Conservation (phyloP, 2,329 filamentous ascomycete species). For the Exophiala phaeomuriformis region DNA sequence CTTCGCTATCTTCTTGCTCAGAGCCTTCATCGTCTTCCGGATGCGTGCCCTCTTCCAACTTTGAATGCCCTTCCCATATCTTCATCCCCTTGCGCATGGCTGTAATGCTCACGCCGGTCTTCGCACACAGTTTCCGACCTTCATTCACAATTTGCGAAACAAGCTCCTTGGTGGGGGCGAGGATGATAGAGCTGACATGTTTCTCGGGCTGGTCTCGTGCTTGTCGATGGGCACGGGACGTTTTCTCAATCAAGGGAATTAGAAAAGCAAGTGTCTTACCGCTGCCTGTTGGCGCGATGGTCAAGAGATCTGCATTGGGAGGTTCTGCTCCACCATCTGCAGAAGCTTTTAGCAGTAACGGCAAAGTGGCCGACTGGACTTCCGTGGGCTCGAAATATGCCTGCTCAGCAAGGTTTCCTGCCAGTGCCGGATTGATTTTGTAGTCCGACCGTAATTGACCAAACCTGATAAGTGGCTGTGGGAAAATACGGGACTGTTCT, state of each 20-base stretch:
- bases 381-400: conserved; percentile 85
- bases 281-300: conserved; percentile 88
- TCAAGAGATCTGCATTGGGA: conserved; percentile 58
- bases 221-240: conserved; percentile 48
- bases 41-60: conserved; percentile 35
- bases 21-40: conserved; percentile 32
- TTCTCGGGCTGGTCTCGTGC: conserved; percentile 43
- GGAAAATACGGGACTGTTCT: conserved; percentile 55
- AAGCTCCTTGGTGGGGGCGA: conserved; percentile 75
- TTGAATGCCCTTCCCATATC: conserved; percentile 36
- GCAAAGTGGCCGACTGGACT: conserved; percentile 81
- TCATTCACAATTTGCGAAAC: conserved; percentile 76
- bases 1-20: conserved; percentile 26
- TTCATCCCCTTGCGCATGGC: conserved; percentile 81
- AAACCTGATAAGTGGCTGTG: conserved; percentile 74
- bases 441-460: conserved; percentile 62
- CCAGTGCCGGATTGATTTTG: conserved; percentile 64
- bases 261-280: conserved; percentile 93
- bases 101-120: conserved; percentile 70
- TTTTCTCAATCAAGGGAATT: conserved; percentile 73
- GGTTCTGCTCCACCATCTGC: conserved; percentile 40
- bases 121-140: conserved; percentile 68
- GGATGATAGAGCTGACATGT: conserved; percentile 60
- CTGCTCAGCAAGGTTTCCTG: conserved; percentile 73
- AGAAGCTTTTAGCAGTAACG: conserved; percentile 55